These are phyloP conservation scores for Obba rivulosa DNA, from an alignment of 768 basidiomycete genomes.

Conservation along the genomic window DNA sequence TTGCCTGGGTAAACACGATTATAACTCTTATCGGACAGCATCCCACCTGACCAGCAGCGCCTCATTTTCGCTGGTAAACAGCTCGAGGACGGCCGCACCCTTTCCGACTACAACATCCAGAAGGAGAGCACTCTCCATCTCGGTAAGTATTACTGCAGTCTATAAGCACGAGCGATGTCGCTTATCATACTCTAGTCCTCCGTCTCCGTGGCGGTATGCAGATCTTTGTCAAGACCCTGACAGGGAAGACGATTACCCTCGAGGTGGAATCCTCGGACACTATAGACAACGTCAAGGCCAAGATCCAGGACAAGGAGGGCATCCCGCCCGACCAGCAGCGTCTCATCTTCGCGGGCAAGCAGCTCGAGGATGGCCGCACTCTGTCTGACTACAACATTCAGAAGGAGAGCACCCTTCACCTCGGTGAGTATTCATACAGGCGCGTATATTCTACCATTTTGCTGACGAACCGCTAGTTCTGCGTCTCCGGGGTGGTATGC, in stretches of 20 bases:
- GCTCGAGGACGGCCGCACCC: slow-evolving; percentile 97
- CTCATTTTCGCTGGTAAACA: slow-evolving; percentile 99
- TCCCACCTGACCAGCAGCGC: slow-evolving; percentile 93
- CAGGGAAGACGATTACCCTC: slow-evolving; percentile 85
- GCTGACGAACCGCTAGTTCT: slow-evolving; percentile 30
- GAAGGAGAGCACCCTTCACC: slow-evolving; percentile 91
- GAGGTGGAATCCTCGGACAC: slow-evolving; percentile 79
- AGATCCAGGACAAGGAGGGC: slow-evolving; percentile 83
- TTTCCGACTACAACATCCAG: slow-evolving; percentile 96
- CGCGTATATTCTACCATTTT: too few relatives aligned
- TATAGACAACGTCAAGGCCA: slow-evolving; percentile 74
- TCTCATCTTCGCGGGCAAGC: slow-evolving; percentile 94
- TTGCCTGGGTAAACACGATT: slow-evolving; percentile 1
- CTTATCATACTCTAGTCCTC: slow-evolving; percentile 39
- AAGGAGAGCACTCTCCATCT: slow-evolving; percentile 99
- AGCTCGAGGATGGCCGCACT: slow-evolving; percentile 90
- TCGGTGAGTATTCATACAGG: slow-evolving; percentile 29
- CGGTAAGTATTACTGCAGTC: slow-evolving; percentile 29
- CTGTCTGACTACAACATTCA: slow-evolving; percentile 90
- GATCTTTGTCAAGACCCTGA: slow-evolving; percentile 85
- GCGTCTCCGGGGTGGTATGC: slow-evolving; percentile 28
- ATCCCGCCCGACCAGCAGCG: slow-evolving; percentile 91
- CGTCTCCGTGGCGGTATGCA: slow-evolving; percentile 53
- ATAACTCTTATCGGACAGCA: slow-evolving; percentile 36
- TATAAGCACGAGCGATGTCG: neutral